Evolutionary conservation across 768 basidiomycete genomes (phyloP).

Genomic region (Pisolithus marmoratus): DNA sequence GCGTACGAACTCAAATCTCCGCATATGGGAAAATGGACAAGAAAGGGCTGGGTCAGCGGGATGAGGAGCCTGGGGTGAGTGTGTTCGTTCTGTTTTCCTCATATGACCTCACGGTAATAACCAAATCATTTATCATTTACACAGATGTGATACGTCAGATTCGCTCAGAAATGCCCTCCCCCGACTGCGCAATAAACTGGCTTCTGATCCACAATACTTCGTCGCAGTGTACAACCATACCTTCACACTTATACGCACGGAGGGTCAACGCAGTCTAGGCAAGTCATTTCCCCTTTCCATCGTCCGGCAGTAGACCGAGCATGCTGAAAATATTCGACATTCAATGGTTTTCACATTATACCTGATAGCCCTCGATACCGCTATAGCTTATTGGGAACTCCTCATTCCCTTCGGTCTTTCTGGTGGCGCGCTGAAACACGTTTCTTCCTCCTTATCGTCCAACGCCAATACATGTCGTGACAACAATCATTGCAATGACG

Average conservation of each 20-base stretch:
- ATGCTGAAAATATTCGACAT: not conserved
- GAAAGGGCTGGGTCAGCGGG: constrained; percentile 70
- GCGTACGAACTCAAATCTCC: constrained; percentile 80
- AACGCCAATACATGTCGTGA: not conserved
- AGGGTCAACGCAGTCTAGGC: constrained; percentile 81
- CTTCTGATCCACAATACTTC: constrained; percentile 65
- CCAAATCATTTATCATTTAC: not conserved
- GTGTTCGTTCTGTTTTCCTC: not conserved
- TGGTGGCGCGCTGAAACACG: constrained; percentile 57
- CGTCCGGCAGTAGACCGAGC: not conserved
- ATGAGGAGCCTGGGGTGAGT: constrained; percentile 71
- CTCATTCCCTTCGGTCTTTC: constrained; percentile 66
- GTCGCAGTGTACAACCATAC: constrained; percentile 72
- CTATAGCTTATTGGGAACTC: constrained; percentile 73
- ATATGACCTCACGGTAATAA: not conserved
- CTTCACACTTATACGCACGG: constrained; percentile 70
- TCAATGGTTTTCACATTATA: not conserved
- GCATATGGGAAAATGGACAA: constrained; percentile 63
- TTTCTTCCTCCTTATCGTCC: constrained; percentile 8
- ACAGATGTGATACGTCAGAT: constrained; percentile 60
- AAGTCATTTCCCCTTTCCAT: constrained; percentile 18
- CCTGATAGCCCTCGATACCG: constrained; percentile 55
- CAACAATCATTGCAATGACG: not conserved
- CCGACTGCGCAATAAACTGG: constrained; percentile 53
- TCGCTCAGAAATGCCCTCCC: constrained; percentile 54